Percentiles rank a stretch among this genome's conserved stretches.
Conservation (phyloP, 2,329 filamentous ascomycete species). For the Colletotrichum eremochloae region DNA sequence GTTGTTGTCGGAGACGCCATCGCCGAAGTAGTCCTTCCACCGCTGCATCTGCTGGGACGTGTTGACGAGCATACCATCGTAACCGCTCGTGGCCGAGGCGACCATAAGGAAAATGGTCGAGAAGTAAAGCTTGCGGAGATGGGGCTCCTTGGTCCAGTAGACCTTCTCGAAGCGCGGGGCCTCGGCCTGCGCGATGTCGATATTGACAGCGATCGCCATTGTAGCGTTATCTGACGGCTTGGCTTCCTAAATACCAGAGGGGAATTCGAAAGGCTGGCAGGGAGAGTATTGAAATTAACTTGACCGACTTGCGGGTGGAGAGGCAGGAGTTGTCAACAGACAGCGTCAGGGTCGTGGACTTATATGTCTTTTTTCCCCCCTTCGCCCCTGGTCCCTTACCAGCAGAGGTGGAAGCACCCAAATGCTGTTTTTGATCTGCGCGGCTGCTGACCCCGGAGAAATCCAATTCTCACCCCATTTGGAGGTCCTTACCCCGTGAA, state of each 20-base stretch:
- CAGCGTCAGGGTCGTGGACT: slow-evolving; percentile 18
- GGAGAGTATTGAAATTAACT: slow-evolving; percentile 28
- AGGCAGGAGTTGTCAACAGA: background rate
- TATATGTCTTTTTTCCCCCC: slow-evolving; percentile 27
- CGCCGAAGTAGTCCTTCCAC: slow-evolving; percentile 66
- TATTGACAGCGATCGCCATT: slow-evolving; percentile 47
- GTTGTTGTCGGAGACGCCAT: slow-evolving; percentile 54
- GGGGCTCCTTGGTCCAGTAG: slow-evolving; percentile 68
- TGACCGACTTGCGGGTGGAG: slow-evolving; percentile 40
- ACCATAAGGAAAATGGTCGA: slow-evolving; percentile 67
- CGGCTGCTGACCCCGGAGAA: slow-evolving; percentile 34
- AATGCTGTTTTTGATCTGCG: slow-evolving; percentile 23
- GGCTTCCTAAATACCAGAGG: slow-evolving; percentile 20
- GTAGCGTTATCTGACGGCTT: slow-evolving; percentile 17
- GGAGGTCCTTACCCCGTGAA: slow-evolving; percentile 32
- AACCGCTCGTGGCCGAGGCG: slow-evolving; percentile 72
- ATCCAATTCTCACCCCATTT: slow-evolving; percentile 33
- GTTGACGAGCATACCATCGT: slow-evolving; percentile 72
- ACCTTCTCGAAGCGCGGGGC: slow-evolving; percentile 67
- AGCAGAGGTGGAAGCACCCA: background rate
- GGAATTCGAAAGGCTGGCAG: slow-evolving; percentile 6
- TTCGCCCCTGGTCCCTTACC: background rate
- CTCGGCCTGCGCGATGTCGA: slow-evolving; percentile 58
- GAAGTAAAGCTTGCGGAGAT: slow-evolving; percentile 68
- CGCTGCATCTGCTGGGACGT: slow-evolving; percentile 69